A percentile compares a stretch with the other conserved stretches of the same genome.
Conservation (phyloP, 768 basidiomycete species). For the Albatrellus ellisii region DNA sequence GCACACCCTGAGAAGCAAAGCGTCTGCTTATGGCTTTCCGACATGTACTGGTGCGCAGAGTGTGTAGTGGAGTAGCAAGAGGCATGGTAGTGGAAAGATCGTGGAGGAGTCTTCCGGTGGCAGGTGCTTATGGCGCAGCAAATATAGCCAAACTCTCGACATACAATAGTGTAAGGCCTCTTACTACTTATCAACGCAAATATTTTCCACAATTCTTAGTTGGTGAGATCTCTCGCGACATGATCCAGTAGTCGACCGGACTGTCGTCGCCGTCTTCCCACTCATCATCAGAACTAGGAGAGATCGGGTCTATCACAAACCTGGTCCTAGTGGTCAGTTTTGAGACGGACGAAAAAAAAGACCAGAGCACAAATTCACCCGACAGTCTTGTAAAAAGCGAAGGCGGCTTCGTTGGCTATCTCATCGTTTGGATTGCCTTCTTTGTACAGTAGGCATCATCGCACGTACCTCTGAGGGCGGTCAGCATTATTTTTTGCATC, state of each 20-base stretch:
- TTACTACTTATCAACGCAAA: background rate
- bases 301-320: slow-evolving; percentile 38
- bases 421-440: slow-evolving; percentile 1
- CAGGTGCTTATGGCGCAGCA: background rate
- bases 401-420: slow-evolving; percentile 32
- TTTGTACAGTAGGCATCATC: background rate
- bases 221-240: slow-evolving; percentile 19
- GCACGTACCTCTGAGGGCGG: slow-evolving; percentile 55
- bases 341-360: background rate
- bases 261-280: slow-evolving; percentile 20
- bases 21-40: slow-evolving; percentile 27
- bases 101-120: background rate
- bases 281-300: slow-evolving; percentile 30
- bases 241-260: slow-evolving; percentile 23
- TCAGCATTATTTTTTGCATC: slow-evolving; percentile 66
- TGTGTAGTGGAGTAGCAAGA: slow-evolving; percentile 10
- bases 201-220: background rate
- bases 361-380: slow-evolving; percentile 34
- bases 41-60: slow-evolving; percentile 2
- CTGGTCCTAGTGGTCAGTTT: slow-evolving; percentile 20
- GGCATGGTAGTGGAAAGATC: background rate
- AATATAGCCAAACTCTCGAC: too few species aligned
- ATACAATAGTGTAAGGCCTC: background rate
- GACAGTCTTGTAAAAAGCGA: slow-evolving; percentile 36
- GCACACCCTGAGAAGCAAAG: slow-evolving; percentile 62